Percentiles rank a stretch among this genome's conserved stretches.
Evolutionary conservation across 2,329 filamentous ascomycete species (phyloP).

Genomic region (Volutella citrinella): DNA sequence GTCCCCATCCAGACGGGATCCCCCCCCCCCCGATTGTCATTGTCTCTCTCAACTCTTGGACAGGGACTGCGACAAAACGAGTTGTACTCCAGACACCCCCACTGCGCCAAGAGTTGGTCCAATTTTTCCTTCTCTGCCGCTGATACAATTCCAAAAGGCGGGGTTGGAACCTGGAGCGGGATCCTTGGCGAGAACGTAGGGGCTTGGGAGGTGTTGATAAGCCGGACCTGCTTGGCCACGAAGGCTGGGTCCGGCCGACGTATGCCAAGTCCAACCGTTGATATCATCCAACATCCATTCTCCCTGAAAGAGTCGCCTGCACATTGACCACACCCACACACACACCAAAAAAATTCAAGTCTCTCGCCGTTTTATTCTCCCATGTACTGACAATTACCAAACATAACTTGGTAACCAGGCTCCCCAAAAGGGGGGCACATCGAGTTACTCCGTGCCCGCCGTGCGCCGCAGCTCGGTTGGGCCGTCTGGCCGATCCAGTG

Average conservation of each 20-base stretch:
- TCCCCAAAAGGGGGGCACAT: no score
- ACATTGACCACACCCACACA: no score
- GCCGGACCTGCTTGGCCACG: conserved; percentile 11
- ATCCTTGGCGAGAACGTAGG: conserved; percentile 21
- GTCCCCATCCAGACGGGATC: conserved; percentile 6
- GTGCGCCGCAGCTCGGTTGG: no score
- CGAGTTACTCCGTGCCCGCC: no score
- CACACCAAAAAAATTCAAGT: no score
- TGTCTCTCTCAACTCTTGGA: conserved; percentile 2
- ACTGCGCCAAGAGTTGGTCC: conserved; percentile 21
- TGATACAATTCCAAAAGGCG: conserved; percentile 20
- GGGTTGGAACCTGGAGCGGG: conserved; percentile 19
- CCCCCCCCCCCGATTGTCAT: conserved; percentile 11
- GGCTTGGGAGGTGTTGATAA: conserved; percentile 21
- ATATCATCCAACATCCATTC: no score
- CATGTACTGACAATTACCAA: no score
- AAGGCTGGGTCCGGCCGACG: conserved; percentile 15
- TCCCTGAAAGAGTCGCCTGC: no score
- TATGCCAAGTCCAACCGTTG: no score
- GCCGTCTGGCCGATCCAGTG: conserved; percentile 12
- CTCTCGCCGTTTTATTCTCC: no score
- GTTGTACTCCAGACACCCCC: conserved; percentile 14
- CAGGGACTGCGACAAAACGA: conserved; percentile 11
- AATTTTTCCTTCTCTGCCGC: conserved; percentile 23
- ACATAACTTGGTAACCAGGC: no score